A percentile compares a stretch with the other conserved stretches of the same genome.
Conservation (phyloP, 352 stramenopile genomes). For the Pythium phragmiticola region DNA sequence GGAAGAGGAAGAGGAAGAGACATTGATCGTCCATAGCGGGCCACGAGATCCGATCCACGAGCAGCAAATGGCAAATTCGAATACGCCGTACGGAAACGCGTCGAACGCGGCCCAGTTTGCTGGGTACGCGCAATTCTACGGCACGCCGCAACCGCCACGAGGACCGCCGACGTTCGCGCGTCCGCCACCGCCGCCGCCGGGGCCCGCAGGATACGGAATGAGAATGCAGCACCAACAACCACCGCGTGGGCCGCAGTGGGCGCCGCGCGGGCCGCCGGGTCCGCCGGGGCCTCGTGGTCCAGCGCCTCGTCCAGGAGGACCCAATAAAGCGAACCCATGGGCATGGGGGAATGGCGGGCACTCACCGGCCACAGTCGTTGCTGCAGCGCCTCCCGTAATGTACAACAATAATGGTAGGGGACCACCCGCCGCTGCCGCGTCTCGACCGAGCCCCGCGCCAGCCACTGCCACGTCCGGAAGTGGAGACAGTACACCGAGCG, state of each 20-base stretch:
- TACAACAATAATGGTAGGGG: slow-evolving; percentile 27
- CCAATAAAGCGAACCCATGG: slow-evolving; percentile 47
- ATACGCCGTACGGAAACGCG: slow-evolving; percentile 27
- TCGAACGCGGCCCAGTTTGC: slow-evolving; percentile 26
- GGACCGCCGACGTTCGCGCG: slow-evolving; percentile 23
- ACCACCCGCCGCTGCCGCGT: not conserved
- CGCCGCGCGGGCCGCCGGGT: slow-evolving; percentile 10
- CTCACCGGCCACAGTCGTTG: slow-evolving; percentile 21
- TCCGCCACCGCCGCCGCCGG: slow-evolving; percentile 44
- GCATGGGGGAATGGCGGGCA: slow-evolving; percentile 61
- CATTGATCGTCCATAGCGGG: not conserved
- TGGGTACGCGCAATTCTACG: slow-evolving; percentile 27
- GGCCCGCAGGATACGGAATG: slow-evolving; percentile 14
- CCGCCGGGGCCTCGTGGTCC: slow-evolving; percentile 20
- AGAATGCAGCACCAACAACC: slow-evolving; percentile 14
- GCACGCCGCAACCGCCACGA: slow-evolving; percentile 21
- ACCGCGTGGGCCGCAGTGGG: slow-evolving; percentile 17
- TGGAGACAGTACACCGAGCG: slow-evolving; percentile 9
- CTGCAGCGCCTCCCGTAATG: slow-evolving; percentile 48
- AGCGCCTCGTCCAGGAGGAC: slow-evolving; percentile 15
- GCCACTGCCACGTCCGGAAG: slow-evolving; percentile 15
- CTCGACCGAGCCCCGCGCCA: not conserved
- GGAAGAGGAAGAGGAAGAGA: not conserved
- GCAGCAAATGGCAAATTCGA: slow-evolving; percentile 21
- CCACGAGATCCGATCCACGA: not conserved